Evolutionary conservation across 2,329 filamentous ascomycete genomes (phyloP).

Genomic region (Stachybotrys chartarum): DNA sequence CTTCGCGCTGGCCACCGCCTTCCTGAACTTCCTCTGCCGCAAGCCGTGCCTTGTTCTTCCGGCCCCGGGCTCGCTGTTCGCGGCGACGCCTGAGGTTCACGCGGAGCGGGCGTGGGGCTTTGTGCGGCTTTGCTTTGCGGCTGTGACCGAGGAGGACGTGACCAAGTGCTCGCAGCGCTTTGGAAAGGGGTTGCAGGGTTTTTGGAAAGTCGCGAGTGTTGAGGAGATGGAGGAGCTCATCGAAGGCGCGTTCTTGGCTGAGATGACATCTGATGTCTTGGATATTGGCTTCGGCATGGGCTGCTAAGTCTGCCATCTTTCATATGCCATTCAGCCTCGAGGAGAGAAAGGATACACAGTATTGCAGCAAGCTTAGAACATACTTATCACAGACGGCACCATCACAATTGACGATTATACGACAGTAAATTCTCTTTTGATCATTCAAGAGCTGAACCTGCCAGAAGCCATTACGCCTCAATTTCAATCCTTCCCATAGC

Average conservation of each 20-base stretch:
- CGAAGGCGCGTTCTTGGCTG: slow-evolving; percentile 19
- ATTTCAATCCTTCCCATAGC: slow-evolving; percentile 26
- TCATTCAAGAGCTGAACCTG: slow-evolving; percentile 25
- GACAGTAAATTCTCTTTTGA: neutral
- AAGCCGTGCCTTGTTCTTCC: slow-evolving; percentile 65
- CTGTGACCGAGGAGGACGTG: slow-evolving; percentile 66
- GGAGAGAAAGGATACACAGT: no score
- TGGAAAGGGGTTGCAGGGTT: slow-evolving; percentile 60
- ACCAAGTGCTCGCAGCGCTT: slow-evolving; percentile 55
- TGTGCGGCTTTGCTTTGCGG: slow-evolving; percentile 77
- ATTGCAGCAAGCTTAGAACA: no score
- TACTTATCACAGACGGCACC: neutral
- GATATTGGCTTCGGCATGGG: slow-evolving; percentile 21
- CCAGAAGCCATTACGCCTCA: slow-evolving; percentile 30
- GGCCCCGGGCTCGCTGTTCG: slow-evolving; percentile 67
- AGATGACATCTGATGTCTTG: slow-evolving; percentile 11
- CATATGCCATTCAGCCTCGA: no score
- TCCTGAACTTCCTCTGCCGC: slow-evolving; percentile 65
- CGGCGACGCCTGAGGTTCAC: slow-evolving; percentile 53
- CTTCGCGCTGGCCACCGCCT: slow-evolving; percentile 50
- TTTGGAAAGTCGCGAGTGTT: slow-evolving; percentile 68
- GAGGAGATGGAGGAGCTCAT: slow-evolving; percentile 58
- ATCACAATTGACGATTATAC: neutral
- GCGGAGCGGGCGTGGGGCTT: slow-evolving; percentile 60
- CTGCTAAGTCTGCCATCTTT: slow-evolving; percentile 11